Evolutionary conservation across 129 eudicot species (phyloP), one percentile per base, ranked within the genome.

Genomic region (Helichrysum umbraculigerum): DNA sequence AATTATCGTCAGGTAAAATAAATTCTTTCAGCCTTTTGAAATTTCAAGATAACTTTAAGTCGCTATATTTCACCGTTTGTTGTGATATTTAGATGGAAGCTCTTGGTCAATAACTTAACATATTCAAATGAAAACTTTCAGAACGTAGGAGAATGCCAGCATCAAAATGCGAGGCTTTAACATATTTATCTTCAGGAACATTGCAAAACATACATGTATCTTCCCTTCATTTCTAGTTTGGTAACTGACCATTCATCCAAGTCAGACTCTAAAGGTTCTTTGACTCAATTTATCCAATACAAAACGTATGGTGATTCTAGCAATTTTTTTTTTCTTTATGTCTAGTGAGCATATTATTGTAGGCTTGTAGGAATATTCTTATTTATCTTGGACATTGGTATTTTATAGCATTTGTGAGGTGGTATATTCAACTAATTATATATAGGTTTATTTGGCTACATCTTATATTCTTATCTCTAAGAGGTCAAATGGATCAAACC

Each of bases 81-180:
- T 64, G 98, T 88, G 19, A 93, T 85, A 70, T 91, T 93, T 67
- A 96, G 98, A 79, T 93, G 96, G 84, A 91, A 93, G 39, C 91
- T 93, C 91, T 88, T 93, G 71, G 97, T 91, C 50, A 93, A 83
- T 87, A 88, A 50, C 98, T 96, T 93, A 50, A 72, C 57, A 12
- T 30, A 72, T 42, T 42, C 32, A 62, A 39, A 75, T 41, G 6
- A 62, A 63, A 8, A 28, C 7, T 16, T 75, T 63, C 51, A 63
- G 60, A 32, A 62, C 50, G 19, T 28, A 12, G 28, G 15, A 19
- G 8, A 70, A 64, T 20, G 1, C 28, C 0, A 42, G 21, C n/a
- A 73, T 39, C 20, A 61, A 30, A 60, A 37, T 15, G 30, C 17
- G 10, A 22, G 16, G n/a, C 25, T 66, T 54, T 34, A 59, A 67